phyloP scores from a whole-genome alignment of 2,329 filamentous ascomycete species.

The Colletotrichum falcatum region DNA sequence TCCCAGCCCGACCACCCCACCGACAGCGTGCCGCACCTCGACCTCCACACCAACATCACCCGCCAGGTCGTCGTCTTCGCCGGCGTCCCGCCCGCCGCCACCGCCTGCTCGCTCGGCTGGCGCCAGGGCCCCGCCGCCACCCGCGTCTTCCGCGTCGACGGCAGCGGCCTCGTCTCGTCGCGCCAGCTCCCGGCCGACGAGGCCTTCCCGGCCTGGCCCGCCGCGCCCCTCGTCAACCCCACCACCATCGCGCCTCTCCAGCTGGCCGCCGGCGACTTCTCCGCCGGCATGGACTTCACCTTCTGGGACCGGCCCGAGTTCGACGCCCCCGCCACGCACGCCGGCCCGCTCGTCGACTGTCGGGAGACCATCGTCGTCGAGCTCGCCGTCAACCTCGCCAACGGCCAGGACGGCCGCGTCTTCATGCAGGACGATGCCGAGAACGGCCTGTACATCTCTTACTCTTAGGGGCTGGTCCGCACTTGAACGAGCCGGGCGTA shows the following conservation, averaged over 20 bases:
- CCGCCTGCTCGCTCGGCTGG: conserved; percentile 48
- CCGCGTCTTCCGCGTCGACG: conserved; percentile 53
- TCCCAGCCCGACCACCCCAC: conserved; percentile 16
- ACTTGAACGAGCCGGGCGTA: neutral
- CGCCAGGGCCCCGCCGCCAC: conserved; percentile 51
- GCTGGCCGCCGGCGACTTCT: conserved; percentile 8
- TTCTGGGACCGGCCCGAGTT: conserved; percentile 27
- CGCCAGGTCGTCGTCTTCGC: conserved; percentile 50
- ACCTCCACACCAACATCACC: conserved; percentile 43
- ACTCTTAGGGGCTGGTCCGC: conserved; percentile 5
- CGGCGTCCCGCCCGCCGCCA: conserved; percentile 47
- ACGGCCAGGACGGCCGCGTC: conserved; percentile 19
- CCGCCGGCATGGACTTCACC: conserved; percentile 18
- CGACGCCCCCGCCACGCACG: conserved; percentile 8
- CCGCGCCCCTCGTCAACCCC: conserved; percentile 18
- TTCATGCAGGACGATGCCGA: conserved; percentile 32
- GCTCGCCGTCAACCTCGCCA: conserved; percentile 30
- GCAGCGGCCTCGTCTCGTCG: conserved; percentile 44
- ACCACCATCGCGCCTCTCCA: conserved; percentile 24
- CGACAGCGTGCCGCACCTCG: conserved; percentile 43
- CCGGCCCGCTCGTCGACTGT: conserved; percentile 22
- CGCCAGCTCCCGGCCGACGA: conserved; percentile 30
- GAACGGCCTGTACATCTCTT: conserved; percentile 24
- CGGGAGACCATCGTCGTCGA: conserved; percentile 27
- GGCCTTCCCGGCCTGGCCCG: conserved; percentile 27